Evolutionary conservation across 345 rosid genomes (phyloP).

Genomic region (Clausena lansium): DNA sequence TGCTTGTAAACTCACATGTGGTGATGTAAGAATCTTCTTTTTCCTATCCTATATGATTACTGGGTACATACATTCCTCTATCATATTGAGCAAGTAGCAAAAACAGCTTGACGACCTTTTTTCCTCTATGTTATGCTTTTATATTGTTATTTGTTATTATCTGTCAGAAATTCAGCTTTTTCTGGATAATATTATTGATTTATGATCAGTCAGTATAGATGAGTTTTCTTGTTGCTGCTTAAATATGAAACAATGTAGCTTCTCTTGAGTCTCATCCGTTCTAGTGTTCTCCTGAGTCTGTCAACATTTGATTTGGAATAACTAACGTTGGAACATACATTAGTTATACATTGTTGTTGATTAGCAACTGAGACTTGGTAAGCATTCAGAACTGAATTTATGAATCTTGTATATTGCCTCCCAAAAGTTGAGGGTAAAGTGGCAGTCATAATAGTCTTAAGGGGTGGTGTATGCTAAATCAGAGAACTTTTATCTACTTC

Average conservation of each 20-base stretch:
- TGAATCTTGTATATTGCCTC: not conserved
- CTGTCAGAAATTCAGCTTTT: not conserved
- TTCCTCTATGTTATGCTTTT: not conserved
- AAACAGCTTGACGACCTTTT: not conserved
- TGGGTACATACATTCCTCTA: not conserved
- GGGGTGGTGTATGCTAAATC: not conserved
- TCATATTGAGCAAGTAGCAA: not conserved
- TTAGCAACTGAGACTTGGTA: constrained; percentile 7
- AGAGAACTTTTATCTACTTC: not conserved
- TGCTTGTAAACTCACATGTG: constrained; percentile 98
- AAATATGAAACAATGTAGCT: not conserved
- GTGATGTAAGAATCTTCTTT: constrained; percentile 63
- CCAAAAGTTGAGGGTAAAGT: not conserved
- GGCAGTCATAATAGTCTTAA: not conserved
- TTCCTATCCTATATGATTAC: not conserved
- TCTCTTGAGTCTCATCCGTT: not conserved
- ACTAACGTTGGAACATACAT: not conserved
- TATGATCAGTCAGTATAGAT: not conserved
- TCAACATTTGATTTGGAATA: not conserved
- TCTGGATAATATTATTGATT: not conserved
- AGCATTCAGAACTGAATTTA: constrained; percentile 7
- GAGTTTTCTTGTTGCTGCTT: not conserved
- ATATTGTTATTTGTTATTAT: not conserved
- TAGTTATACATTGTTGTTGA: not conserved
- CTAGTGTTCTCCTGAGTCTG: not conserved